Base-by-base conservation (phyloP, 768 basidiomycete species). In the Tephrocybe sp. region DNA sequence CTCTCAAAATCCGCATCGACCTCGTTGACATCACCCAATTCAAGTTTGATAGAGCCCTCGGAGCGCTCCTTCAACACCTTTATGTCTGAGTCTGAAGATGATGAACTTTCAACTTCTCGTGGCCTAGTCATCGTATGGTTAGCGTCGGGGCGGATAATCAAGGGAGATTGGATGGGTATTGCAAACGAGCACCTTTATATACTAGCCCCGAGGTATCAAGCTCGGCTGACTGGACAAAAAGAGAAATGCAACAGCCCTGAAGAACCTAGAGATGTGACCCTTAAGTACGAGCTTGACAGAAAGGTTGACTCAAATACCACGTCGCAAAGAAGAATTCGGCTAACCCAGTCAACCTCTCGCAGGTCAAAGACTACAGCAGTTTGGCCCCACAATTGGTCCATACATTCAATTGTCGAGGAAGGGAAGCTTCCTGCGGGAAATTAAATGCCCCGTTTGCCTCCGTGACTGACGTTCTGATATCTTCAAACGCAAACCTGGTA, bases 1-100 rank as follows among this genome's bases (percentile, higher is more conserved):
- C 60, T 65, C 55, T 74, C 72, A 39, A 73, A 69, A 23, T 54
- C 62, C 13, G 50, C 52, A 51, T 63, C 62, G 40, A 57, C 35
- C 8, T 52, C 52, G 5, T 49, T 36, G 23, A 31, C 41, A 35
- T 51, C 42, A 9, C 47, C 55, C 13, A 36, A 48, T 45, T 55
- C 53, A 16, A 56, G 45, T 39, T 59, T 57, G 6, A 51, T 46
- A 6, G 51, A 55, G 17, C 55, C 55, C 17, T 44, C 19, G 14
- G 56, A 57, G 35, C n/a, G 38, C 26, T 55, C 35, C 5, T 54
- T 47, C 40, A 42, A 52, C 11, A 51, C 2, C 23, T 44, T 59
- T 13, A 33, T 36, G 11, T 47, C 59, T 6, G 53, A 45, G 41
- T 55, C 57, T 4, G 53, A 52, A 51, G 44, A 55, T 11, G 54